Evolutionary conservation across 2,329 filamentous ascomycete genomes (phyloP), one percentile per base, ranked within the genome.

Genomic region (Colletotrichum chrysophilum): DNA sequence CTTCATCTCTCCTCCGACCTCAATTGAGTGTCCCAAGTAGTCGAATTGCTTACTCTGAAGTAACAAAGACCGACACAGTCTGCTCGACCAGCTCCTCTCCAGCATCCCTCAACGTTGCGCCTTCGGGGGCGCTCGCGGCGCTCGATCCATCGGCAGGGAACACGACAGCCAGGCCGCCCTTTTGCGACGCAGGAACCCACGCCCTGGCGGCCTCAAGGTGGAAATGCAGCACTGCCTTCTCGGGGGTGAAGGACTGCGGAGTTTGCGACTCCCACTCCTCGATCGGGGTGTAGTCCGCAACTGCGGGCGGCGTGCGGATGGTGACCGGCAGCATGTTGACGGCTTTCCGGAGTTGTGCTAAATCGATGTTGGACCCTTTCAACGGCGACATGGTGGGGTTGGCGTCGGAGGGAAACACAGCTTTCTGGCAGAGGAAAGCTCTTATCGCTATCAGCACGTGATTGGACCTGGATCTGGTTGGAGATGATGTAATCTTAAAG

Each of bases 251-350:
- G 56, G 91, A 93, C 74, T 88, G 87, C 1, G 94, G 94, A 2
- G 94, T 96, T 80, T 93, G 91, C 68, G 92, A 88, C 82, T 95
- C 91, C 82, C 95, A 94, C 76, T 95, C 92, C 74, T 89, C 86
- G 61, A 96, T 88, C 6, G 90, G 86, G 38, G 89, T 92, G 84
- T 92, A 96, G 81, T 92, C 90, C 43, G 87, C 87, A 16, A 88
- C 80, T 18, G 88, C 85, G 7, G 93, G 93, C 32, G 91, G 86
- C 4, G 85, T 85, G 65, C 88, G 88, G 61, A 94, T 90, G 2
- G 90, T 92, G 6, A 88, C 90, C 36, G 89, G 86, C 64, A 89
- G 80, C 86, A 88, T 87, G 30, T 76, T 75, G 72, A 75, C 52
- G 62, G 55, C 28, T n/a, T 66, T 14, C 5, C 64, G 68, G 28